These are phyloP conservation scores for Mycena citricolor DNA, from an alignment of 1,284 basidiomycete genomes.

Conservation along the genomic window DNA sequence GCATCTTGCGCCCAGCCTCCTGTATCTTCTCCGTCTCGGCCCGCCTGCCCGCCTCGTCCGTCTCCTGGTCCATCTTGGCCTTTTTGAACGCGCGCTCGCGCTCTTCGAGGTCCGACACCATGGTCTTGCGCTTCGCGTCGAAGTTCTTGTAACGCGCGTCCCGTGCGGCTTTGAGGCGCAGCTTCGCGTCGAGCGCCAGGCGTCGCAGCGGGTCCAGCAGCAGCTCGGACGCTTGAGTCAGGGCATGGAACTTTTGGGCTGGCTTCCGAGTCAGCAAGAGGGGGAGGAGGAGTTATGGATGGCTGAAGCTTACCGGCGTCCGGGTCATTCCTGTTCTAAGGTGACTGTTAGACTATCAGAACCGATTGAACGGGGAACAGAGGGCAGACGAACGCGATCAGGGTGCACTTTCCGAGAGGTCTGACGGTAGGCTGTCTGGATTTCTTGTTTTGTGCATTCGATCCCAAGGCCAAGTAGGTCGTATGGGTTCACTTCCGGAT, in stretches of 20 bases:
- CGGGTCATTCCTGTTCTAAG: conserved; percentile 76
- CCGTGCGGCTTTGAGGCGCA: conserved; percentile 70
- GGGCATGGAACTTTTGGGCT: conserved; percentile 84
- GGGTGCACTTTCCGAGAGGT: conserved; percentile 87
- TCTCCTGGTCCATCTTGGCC: conserved; percentile 58
- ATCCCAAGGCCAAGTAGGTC: conserved; percentile 66
- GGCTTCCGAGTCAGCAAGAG: too few species aligned
- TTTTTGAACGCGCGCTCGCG: conserved; percentile 82
- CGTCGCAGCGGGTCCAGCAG: conserved; percentile 82
- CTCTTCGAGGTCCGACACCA: conserved; percentile 84
- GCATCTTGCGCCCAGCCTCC: conserved; percentile 70
- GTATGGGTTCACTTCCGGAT: conserved; percentile 72
- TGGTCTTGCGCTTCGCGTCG: conserved; percentile 75
- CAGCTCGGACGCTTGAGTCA: conserved; percentile 84
- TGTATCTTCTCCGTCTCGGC: conserved; percentile 75
- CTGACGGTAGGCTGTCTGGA: conserved; percentile 81
- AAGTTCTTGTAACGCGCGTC: conserved; percentile 74
- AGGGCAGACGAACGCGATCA: conserved; percentile 56
- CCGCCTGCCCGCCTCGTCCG: conserved; percentile 54
- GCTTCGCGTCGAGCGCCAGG: conserved; percentile 79
- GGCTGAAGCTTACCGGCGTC: too few species aligned
- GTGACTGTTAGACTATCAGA: conserved; percentile 27
- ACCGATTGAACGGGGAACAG: conserved; percentile 14
- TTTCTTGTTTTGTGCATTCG: conserved; percentile 79
- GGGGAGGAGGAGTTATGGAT: too few species aligned